These are phyloP conservation scores for Vitis vinifera DNA, from an alignment of 164 flowering plant species.

Conservation along the genomic window ASM3070453v1 NC_081805.1:5759001-5759500, in stretches of 20 bases:
- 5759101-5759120: slow-evolving; percentile 6
- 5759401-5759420: slow-evolving; percentile 12
- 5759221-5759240: slow-evolving; percentile 8
- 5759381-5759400: slow-evolving; percentile 18
- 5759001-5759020: too few relatives aligned
- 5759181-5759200: slow-evolving; percentile 33
- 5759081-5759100: neutral
- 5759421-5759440: slow-evolving; percentile 11
- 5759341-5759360: slow-evolving; percentile 3
- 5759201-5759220: slow-evolving; percentile 3
- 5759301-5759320: slow-evolving; percentile 24
- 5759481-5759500: slow-evolving; percentile 9
- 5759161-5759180: slow-evolving; percentile 40
- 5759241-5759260: slow-evolving; percentile 27
- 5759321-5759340: slow-evolving; percentile 10
- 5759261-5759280: slow-evolving; percentile 35
- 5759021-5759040: too few relatives aligned
- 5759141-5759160: slow-evolving; percentile 62
- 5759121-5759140: slow-evolving; percentile 31
- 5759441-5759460: slow-evolving; percentile 29
- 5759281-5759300: slow-evolving; percentile 18
- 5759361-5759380: slow-evolving; percentile 40
- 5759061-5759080: too few relatives aligned
- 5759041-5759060: too few relatives aligned
- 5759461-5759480: slow-evolving; percentile 20